Conservation (phyloP, 2,329 filamentous ascomycete genomes). For the Metarhizium sp. region DNA sequence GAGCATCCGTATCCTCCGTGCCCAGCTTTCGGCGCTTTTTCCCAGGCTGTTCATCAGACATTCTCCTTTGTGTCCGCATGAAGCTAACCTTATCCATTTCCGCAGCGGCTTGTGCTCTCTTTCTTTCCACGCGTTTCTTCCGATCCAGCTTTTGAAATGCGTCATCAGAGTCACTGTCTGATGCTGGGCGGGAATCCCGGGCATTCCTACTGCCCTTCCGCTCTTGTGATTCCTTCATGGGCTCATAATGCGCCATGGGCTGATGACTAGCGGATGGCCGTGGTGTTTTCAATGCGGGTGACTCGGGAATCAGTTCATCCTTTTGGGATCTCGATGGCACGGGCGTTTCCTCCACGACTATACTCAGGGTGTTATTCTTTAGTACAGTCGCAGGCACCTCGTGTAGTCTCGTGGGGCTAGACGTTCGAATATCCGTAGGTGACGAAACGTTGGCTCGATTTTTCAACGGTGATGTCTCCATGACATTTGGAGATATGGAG, state of each 20-base stretch:
- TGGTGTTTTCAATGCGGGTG: constrained; percentile 19
- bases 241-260: constrained; percentile 34
- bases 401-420: constrained; percentile 29
- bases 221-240: constrained; percentile 37
- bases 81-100: constrained; percentile 33
- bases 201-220: constrained; percentile 20
- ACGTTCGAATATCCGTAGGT: constrained; percentile 29
- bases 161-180: constrained; percentile 26
- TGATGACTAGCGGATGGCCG: constrained; percentile 15
- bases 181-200: constrained; percentile 14
- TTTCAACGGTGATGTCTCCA: constrained; percentile 40
- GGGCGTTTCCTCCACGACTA: constrained; percentile 16
- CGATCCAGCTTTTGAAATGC: constrained; percentile 23
- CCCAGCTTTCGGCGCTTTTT: constrained; percentile 18
- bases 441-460: constrained; percentile 37
- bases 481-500: constrained; percentile 35
- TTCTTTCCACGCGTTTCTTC: constrained; percentile 26
- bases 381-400: constrained; percentile 20
- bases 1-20: not conserved
- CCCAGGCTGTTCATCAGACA: constrained; percentile 12
- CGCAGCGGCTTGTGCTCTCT: constrained; percentile 29
- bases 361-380: constrained; percentile 10
- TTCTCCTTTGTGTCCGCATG: constrained; percentile 12
- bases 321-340: constrained; percentile 14
- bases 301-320: constrained; percentile 26